Conservation (phyloP, 2,329 filamentous ascomycete species). For the Diatrype stigma region DNA sequence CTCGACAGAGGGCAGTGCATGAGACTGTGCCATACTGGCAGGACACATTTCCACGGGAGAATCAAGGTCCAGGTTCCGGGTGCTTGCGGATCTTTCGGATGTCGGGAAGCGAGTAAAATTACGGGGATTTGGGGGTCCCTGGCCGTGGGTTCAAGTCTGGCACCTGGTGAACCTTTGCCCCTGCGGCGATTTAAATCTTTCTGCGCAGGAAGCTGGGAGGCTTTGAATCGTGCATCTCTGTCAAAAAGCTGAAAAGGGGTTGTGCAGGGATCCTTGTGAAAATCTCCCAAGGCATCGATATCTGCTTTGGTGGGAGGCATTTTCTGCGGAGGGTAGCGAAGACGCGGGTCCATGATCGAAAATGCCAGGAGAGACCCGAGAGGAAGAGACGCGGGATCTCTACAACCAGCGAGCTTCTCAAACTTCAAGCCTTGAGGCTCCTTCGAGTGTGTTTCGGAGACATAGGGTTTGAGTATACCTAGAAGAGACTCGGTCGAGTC, state of each 20-base stretch:
- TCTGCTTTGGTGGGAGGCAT: constrained; percentile 35
- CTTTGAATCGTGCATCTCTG: constrained; percentile 59
- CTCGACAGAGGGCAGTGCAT: constrained; percentile 77
- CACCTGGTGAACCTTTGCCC: constrained; percentile 57
- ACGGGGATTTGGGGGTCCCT: constrained; percentile 76
- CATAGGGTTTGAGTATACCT: constrained; percentile 58
- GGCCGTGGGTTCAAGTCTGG: constrained; percentile 50
- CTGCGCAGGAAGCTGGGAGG: constrained; percentile 66
- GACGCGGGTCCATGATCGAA: constrained; percentile 70
- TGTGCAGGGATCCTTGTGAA: constrained; percentile 58
- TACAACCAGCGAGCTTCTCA: constrained; percentile 50
- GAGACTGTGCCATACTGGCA: constrained; percentile 79
- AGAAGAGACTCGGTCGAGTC: constrained; percentile 75
- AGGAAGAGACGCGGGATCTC: constrained; percentile 67
- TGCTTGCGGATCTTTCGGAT: constrained; percentile 40
- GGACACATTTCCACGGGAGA: constrained; percentile 85
- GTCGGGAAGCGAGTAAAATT: constrained; percentile 60
- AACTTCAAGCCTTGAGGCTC: constrained; percentile 47
- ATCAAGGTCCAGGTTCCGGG: constrained; percentile 79
- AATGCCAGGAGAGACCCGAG: constrained; percentile 68
- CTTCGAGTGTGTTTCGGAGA: constrained; percentile 26
- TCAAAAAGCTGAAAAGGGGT: constrained; percentile 60
- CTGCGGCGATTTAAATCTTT: constrained; percentile 78
- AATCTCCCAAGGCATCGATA: constrained; percentile 32
- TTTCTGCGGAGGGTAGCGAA: constrained; percentile 68